phyloP scores from a whole-genome alignment of 139 green algal genomes.

The Eudorina sp. region DNA sequence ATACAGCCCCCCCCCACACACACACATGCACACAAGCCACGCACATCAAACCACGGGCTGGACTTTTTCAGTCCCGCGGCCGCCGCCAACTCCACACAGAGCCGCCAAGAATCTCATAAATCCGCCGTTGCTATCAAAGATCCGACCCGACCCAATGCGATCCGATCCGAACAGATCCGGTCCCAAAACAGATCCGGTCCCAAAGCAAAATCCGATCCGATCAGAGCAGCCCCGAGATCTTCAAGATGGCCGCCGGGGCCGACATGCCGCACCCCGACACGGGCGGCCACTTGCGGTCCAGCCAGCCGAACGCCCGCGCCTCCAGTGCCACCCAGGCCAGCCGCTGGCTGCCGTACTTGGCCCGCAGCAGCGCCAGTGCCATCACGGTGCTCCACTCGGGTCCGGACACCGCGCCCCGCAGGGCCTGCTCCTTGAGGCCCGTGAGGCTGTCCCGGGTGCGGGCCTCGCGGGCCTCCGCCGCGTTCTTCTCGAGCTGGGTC shows the following conservation, averaged over 20 bases:
- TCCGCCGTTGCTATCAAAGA: too few species aligned
- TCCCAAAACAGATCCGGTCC: too few species aligned
- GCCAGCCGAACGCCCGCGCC: constrained; percentile 9
- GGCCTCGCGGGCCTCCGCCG: background rate
- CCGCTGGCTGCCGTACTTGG: background rate
- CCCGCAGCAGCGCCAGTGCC: constrained; percentile 42
- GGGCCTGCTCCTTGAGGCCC: background rate
- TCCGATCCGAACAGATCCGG: too few species aligned
- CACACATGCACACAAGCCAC: too few species aligned
- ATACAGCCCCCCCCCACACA: too few species aligned
- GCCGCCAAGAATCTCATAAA: too few species aligned
- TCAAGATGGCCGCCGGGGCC: constrained; percentile 1
- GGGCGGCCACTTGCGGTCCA: constrained; percentile 14
- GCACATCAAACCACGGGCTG: too few species aligned
- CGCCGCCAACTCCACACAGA: too few species aligned
- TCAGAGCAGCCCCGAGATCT: constrained; percentile 17
- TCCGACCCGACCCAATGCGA: too few species aligned
- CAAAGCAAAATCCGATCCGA: too few species aligned
- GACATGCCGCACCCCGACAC: background rate
- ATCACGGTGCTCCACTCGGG: constrained; percentile 17
- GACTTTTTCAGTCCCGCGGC: too few species aligned
- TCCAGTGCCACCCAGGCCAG: constrained; percentile 31
- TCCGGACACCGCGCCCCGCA: background rate
- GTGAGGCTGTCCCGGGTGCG: background rate
- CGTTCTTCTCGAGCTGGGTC: background rate